phyloP scores from a whole-genome alignment of 345 rosid genomes.

The Rubroshorea leprosula region DNA sequence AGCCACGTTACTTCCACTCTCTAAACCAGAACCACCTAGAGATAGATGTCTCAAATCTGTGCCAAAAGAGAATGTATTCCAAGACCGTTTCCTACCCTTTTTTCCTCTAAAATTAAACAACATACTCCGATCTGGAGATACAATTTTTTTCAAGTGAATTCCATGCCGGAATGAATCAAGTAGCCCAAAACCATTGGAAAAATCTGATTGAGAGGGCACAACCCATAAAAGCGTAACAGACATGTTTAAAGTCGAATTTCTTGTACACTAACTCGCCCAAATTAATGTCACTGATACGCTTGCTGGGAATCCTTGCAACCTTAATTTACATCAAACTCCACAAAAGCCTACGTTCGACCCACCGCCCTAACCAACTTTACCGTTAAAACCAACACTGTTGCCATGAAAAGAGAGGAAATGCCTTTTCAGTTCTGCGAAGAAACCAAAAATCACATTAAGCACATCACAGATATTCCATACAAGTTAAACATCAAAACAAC shows the following conservation, averaged over 20 bases:
- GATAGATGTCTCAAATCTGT: slow-evolving; percentile 12
- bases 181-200: slow-evolving; percentile 29
- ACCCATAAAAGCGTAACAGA: slow-evolving; percentile 31
- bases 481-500: too few relatives aligned
- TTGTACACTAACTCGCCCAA: background rate
- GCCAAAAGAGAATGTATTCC: slow-evolving; percentile 21
- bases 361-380: too few relatives aligned
- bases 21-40: slow-evolving; percentile 2
- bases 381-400: background rate
- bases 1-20: slow-evolving; percentile 20
- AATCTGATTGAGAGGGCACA: slow-evolving; percentile 27
- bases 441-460: too few relatives aligned
- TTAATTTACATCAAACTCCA: slow-evolving; percentile 6
- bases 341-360: background rate
- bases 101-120: slow-evolving; percentile 15
- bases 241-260: slow-evolving; percentile 32
- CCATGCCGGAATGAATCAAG: slow-evolving; percentile 26
- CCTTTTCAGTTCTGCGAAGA: background rate
- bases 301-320: slow-evolving; percentile 2
- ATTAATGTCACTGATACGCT: background rate
- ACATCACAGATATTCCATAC: too few relatives aligned
- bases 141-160: slow-evolving; percentile 22
- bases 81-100: slow-evolving; percentile 23
- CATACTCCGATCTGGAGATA: slow-evolving; percentile 16
- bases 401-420: background rate